These are phyloP conservation scores for Panicum hallii DNA, from an alignment of 202 grass and related monocot species.

Conservation along the genomic window DNA sequence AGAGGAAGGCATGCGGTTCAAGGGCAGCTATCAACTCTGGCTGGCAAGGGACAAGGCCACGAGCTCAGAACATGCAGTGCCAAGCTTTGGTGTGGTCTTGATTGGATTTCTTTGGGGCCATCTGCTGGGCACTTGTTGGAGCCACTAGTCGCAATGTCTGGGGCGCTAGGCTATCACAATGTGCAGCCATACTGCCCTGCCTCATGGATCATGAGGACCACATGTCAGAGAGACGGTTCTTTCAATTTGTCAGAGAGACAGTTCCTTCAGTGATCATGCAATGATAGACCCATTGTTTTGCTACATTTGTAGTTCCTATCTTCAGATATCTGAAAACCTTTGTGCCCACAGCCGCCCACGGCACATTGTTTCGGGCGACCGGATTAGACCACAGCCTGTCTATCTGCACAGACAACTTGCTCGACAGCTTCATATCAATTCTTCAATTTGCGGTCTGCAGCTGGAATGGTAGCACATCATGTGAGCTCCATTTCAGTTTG, in stretches of 20 bases:
- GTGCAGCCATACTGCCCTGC: neutral
- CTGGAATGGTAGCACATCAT: neutral
- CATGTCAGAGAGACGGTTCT: neutral
- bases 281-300: neutral
- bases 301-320: neutral
- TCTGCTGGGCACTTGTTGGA: constrained; percentile 11
- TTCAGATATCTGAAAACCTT: neutral
- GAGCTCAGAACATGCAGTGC: constrained; percentile 51
- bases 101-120: constrained; percentile 35
- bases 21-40: constrained; percentile 29
- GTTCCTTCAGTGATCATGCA: neutral
- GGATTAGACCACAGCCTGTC: neutral
- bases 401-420: neutral
- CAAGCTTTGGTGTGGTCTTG: neutral
- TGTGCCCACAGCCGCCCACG: neutral
- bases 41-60: constrained; percentile 51
- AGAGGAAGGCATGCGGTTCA: constrained; percentile 34
- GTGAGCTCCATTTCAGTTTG: neutral
- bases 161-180: neutral
- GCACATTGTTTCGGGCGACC: neutral
- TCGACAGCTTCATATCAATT: neutral
- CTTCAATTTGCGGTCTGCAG: neutral
- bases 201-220: neutral
- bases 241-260: neutral
- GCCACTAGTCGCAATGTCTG: neutral